Evolutionary conservation across 169 alveolate genomes (phyloP).

Genomic region (Perkinsus chesapeaki): DNA sequence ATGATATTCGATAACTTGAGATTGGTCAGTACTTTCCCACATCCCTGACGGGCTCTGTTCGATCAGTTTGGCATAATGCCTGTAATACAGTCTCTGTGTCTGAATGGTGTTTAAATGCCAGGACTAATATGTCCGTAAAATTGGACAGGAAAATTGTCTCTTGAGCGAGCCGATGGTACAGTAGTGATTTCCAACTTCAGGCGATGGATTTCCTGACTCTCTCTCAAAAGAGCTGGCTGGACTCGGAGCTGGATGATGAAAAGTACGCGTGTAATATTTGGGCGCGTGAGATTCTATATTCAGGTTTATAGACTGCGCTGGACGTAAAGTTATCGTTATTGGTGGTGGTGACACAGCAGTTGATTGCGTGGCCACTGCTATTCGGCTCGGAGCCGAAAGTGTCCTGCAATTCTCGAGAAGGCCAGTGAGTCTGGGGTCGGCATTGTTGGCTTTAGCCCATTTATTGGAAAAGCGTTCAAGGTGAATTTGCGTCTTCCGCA

Average conservation of each 20-base stretch:
- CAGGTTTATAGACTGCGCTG: constrained; percentile 28
- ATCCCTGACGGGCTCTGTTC: too few species aligned
- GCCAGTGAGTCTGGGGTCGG: constrained; percentile 22
- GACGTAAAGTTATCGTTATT: constrained; percentile 45
- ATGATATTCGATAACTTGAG: too few species aligned
- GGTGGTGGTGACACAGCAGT: constrained; percentile 66
- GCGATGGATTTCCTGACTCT: constrained; percentile 44
- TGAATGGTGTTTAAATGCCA: too few species aligned
- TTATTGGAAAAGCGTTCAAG: too few species aligned
- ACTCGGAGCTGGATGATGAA: constrained; percentile 37
- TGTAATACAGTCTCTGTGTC: too few species aligned
- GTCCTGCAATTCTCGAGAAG: constrained; percentile 53
- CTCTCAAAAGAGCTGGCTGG: constrained; percentile 27
- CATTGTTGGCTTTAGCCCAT: too few species aligned
- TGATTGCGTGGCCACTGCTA: constrained; percentile 51
- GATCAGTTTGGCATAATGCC: too few species aligned
- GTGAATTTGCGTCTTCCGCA: not conserved
- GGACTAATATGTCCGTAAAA: too few species aligned
- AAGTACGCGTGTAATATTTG: not conserved
- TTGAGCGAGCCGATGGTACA: too few species aligned
- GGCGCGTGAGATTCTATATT: not conserved
- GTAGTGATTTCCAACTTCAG: constrained; percentile 19
- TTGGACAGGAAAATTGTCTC: too few species aligned
- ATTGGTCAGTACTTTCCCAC: too few species aligned
- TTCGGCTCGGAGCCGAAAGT: constrained; percentile 50